Evolutionary conservation across 208 protist species (phyloP), one percentile per base, ranked within the genome.

Genomic region (Naegleria fowleri): DNA sequence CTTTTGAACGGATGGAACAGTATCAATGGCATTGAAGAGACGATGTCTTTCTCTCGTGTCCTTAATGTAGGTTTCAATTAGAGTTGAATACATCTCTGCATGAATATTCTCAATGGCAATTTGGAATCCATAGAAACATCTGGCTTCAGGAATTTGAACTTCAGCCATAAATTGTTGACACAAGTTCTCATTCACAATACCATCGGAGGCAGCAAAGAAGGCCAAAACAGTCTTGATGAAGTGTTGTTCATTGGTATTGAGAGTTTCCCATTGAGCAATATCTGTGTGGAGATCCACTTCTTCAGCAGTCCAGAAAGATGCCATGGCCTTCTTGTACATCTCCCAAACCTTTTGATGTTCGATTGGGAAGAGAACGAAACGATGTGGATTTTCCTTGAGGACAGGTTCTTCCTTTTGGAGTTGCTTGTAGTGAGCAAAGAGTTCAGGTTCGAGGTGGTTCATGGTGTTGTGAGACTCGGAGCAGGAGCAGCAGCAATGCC

Each of bases 81-180:
- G 93, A 86, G 97, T 93, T 6, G 94, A 96, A 94, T 98, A 98
- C 91, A 95, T 98, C 94, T 98, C 97, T 41, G 95, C 96, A 95
- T 99, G 98, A 90, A 99, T 99, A 95, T 99, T 99, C 94, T 99
- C 98, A 94, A 99, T 99, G 90, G 97, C 97, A 92, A 99, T 98
- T 96, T 99, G 98, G 93, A 99, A 99, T 25, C 98, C 98, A 94
- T 99, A 99, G 95, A 99, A 99, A 90, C 95, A 98, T 88, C 98
- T 96, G 39, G 96, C 98, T 95, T 99, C 98, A 9, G 98, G 97
- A n/a, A 99, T 93, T 95, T 99, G 98, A 76, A 99, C 97, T 91
- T 99, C 98, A 85, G 76, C 95, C 94, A 98, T 98, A 96, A 99
- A 99, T 86, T 96, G 94, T 90, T 94, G 92, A 0, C 97, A 97